Conservation (phyloP, 176 grass and related monocot species). For the Oryza punctata region DNA sequence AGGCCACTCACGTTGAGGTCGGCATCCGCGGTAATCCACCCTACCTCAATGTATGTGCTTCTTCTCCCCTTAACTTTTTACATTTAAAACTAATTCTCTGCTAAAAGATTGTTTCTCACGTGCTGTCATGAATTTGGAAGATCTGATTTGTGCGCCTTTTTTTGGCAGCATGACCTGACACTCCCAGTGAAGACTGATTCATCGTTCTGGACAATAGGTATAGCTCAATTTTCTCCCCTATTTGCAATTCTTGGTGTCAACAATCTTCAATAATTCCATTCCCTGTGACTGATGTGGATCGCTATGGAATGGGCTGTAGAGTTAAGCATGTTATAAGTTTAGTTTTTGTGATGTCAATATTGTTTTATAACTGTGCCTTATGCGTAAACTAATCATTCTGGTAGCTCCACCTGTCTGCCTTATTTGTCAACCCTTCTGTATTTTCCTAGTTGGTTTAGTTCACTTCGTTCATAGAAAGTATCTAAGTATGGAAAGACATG, state of each 20-base stretch:
- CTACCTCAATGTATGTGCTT: slow-evolving; percentile 77
- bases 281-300: neutral
- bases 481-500: neutral
- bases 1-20: slow-evolving; percentile 74
- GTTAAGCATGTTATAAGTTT: too few relatives aligned
- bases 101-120: neutral
- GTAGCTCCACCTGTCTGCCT: neutral
- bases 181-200: slow-evolving; percentile 89
- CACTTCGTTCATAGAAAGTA: neutral
- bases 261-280: neutral
- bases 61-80: neutral
- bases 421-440: neutral
- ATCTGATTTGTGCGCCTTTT: neutral
- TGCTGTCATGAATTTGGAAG: neutral
- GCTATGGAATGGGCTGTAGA: neutral
- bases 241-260: neutral
- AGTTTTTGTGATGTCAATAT: neutral
- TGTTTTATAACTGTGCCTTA: neutral
- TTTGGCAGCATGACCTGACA: slow-evolving; percentile 73
- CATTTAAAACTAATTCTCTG: neutral
- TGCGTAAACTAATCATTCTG: neutral
- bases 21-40: slow-evolving; percentile 86
- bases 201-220: slow-evolving; percentile 97
- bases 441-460: neutral
- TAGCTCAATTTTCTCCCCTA: neutral